Conservation (phyloP, 768 basidiomycete genomes). For the Strobilomyces echinocephalus region DNA sequence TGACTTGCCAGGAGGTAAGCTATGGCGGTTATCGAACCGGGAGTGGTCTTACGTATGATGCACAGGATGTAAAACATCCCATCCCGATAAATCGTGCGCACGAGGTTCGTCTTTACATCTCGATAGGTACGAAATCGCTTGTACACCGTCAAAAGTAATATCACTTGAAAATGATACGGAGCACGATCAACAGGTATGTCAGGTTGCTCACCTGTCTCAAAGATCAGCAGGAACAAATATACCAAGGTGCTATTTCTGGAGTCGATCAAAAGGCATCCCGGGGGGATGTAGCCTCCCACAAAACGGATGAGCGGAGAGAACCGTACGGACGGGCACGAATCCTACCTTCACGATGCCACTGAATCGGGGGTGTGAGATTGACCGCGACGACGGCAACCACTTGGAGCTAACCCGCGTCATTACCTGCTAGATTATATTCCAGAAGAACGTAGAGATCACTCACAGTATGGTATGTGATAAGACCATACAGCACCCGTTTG, state of each 20-base stretch:
- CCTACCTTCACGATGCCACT: conserved; percentile 1
- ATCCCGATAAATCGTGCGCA: conserved; percentile 12
- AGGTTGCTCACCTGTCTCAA: conserved; percentile 6
- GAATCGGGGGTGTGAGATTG: neutral
- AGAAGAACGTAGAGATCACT: neutral
- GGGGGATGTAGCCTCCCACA: neutral
- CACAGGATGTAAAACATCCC: conserved; percentile 17
- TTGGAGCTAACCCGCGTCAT: neutral
- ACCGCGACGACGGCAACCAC: neutral
- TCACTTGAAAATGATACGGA: neutral
- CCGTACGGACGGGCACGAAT: neutral
- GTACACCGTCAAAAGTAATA: conserved; percentile 7
- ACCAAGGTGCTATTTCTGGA: neutral
- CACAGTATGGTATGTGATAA: conserved; percentile 9
- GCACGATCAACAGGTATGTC: neutral
- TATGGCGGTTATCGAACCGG: too few species aligned
- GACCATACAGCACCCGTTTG: conserved; percentile 10
- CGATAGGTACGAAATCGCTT: conserved; percentile 6
- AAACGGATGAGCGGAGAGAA: neutral
- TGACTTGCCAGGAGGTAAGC: conserved; percentile 5
- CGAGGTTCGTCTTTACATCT: neutral
- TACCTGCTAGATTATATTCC: neutral
- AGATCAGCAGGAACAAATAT: conserved; percentile 9
- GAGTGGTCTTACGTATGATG: conserved; percentile 10
- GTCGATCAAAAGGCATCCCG: neutral